Evolutionary conservation across 768 basidiomycete species (phyloP).

Genomic region (Hygrocybe coccinea): DNA sequence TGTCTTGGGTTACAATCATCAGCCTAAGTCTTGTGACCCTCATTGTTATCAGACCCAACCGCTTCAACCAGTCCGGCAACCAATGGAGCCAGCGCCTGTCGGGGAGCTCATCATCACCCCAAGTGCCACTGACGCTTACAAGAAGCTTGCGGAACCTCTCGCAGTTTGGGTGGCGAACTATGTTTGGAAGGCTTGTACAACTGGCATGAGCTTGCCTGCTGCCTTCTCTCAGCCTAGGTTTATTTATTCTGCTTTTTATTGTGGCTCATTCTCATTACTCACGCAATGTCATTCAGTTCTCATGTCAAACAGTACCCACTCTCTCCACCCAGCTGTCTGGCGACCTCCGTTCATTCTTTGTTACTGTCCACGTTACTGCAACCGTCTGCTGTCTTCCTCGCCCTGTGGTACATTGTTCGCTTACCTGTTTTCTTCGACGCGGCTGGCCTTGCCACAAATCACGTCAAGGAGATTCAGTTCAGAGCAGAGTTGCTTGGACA

Average conservation of each 20-base stretch:
- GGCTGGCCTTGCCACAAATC: conserved; percentile 45
- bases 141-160: conserved; percentile 69
- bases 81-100: conserved; percentile 37
- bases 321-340: conserved; percentile 50
- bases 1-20: conserved; percentile 4
- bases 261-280: conserved; percentile 7
- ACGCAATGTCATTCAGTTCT: conserved; percentile 22
- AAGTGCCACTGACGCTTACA: conserved; percentile 54
- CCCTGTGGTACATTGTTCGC: conserved; percentile 77
- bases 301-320: conserved; percentile 38
- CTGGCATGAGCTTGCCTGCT: conserved; percentile 56
- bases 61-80: conserved; percentile 24
- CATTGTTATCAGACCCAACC: conserved; percentile 15
- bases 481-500: conserved; percentile 60
- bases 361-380: conserved; percentile 75
- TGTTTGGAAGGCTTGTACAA: conserved; percentile 79
- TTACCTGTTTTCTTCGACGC: conserved; percentile 66
- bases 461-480: conserved; percentile 58
- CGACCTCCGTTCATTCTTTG: conserved; percentile 62
- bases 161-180: conserved; percentile 76
- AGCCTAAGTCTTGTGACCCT: conserved; percentile 13
- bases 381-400: conserved; percentile 73
- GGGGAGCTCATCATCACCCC: conserved; percentile 43
- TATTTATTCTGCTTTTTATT: conserved; percentile 22
- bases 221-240: conserved; percentile 53